phyloP scores from a whole-genome alignment of 225 moss, liverwort and hornwort genomes.

The Antitrichia curtipendula region DNA sequence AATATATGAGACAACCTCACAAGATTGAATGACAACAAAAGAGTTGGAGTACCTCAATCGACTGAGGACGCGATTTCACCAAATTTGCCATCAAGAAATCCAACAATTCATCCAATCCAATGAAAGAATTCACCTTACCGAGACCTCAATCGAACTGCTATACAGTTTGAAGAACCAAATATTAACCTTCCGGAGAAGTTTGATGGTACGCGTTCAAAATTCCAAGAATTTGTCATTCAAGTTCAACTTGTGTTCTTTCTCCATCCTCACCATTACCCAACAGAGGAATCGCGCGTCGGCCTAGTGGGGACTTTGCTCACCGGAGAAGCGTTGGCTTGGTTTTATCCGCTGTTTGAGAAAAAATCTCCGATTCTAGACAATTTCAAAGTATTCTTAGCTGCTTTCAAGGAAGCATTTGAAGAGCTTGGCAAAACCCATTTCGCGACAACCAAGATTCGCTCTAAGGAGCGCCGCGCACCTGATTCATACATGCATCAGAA shows the following conservation, averaged over 20 bases:
- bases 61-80: rapidly evolving
- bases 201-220: background rate
- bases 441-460: too few species aligned
- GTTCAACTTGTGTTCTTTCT: background rate
- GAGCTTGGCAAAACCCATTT: background rate
- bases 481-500: background rate
- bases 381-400: background rate
- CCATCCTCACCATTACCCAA: background rate
- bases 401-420: background rate
- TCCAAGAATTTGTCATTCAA: background rate
- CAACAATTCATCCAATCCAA: background rate
- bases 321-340: background rate
- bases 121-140: too few species aligned
- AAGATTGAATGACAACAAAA: background rate
- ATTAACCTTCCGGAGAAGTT: background rate
- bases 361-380: background rate
- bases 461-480: rapidly evolving
- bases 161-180: too few species aligned
- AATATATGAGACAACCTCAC: background rate
- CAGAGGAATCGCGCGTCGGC: background rate
- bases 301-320: background rate
- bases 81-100: background rate
- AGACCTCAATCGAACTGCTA: background rate
- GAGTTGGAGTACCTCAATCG: background rate
- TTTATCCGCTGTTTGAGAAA: rapidly evolving